Base-by-base conservation (phyloP, 2,329 filamentous ascomycete genomes). In the Graphilbum sp. region DNA sequence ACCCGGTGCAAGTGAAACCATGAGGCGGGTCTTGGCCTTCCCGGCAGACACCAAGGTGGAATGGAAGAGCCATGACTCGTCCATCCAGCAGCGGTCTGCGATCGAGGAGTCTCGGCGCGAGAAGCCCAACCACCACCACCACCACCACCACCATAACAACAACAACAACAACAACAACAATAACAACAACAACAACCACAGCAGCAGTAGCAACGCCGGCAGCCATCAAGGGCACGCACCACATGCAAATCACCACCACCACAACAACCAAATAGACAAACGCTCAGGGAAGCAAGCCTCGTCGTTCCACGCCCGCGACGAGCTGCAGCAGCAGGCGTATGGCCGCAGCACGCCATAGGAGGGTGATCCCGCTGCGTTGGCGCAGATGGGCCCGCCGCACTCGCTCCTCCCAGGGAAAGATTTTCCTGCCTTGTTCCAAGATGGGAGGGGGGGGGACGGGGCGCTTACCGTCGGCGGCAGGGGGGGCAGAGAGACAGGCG, bases 21-120 rank as follows among this genome's bases (percentile, higher is more conserved):
- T 96, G 69, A 94, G 92, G 62, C 81, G 85, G 46, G 69, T 92
- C 46, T 75, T 98, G 40, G 72, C 75, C 47, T 83, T 95, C 54
- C 88, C 88, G 2, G 62, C 75, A 33, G 88, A 94, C 55, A 96
- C 90, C 29, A 82, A 81, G 52, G 79, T 98, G 43, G 77, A 90
- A 49, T 98, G 87, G 75, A 93, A 94, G 63, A 90, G 81, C 54
- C 90, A 98, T 57, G 87, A 95, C 53, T 84, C 88, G 46, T 94
- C 85, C 58, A 95, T 98, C 53, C 81, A 85, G 48, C 87, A 95
- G 61, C 75, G 86, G 48, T 82, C 79, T 23, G 83, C 83, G 17
- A 86, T 94, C 46, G 87, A 95, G 52, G 85, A 94, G 58, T 83
- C 84, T 40, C 80, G 87, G 44, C 84, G 88, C 49, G 86, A 94